These are phyloP conservation scores for Penicillium sp. DNA, from an alignment of 2,329 filamentous ascomycete genomes.

Conservation along the genomic window DNA sequence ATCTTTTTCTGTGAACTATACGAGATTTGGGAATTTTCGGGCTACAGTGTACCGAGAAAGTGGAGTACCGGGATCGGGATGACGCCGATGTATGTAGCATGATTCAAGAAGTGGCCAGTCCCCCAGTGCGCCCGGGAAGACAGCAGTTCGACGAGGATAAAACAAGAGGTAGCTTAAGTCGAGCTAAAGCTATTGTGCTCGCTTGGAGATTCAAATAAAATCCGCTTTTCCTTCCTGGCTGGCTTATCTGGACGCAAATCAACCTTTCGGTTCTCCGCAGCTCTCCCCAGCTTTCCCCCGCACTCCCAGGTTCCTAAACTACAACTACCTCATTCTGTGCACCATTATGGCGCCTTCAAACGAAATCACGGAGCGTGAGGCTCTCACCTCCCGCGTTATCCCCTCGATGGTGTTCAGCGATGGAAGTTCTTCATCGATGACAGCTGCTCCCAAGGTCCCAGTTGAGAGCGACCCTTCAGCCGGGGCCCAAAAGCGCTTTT, in stretches of 20 bases:
- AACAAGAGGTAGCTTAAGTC: not conserved
- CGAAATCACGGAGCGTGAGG: constrained; percentile 17
- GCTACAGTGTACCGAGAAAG: constrained; percentile 1
- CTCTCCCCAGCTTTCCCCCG: not conserved
- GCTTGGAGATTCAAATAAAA: not conserved
- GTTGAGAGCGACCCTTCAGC: constrained; percentile 6
- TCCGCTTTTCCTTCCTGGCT: not conserved
- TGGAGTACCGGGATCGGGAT: not conserved
- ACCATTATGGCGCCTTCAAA: constrained; percentile 1
- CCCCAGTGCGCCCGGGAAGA: not conserved
- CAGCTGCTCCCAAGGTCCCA: constrained; percentile 2
- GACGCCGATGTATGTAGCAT: not conserved
- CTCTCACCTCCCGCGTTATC: constrained; percentile 16
- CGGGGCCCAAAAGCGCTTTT: constrained; percentile 18
- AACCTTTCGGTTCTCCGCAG: not conserved
- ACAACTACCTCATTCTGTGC: not conserved
- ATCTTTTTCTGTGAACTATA: too few relatives aligned
- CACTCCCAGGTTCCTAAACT: not conserved
- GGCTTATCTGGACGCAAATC: not conserved
- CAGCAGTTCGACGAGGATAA: not conserved
- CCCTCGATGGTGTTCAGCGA: constrained; percentile 21
- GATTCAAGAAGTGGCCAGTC: not conserved
- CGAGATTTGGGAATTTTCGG: not conserved
- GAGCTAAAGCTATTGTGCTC: not conserved
- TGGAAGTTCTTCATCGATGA: constrained; percentile 15